Evolutionary conservation across 2,329 filamentous ascomycete genomes (phyloP).

Genomic region (Penicillium nordicum): DNA sequence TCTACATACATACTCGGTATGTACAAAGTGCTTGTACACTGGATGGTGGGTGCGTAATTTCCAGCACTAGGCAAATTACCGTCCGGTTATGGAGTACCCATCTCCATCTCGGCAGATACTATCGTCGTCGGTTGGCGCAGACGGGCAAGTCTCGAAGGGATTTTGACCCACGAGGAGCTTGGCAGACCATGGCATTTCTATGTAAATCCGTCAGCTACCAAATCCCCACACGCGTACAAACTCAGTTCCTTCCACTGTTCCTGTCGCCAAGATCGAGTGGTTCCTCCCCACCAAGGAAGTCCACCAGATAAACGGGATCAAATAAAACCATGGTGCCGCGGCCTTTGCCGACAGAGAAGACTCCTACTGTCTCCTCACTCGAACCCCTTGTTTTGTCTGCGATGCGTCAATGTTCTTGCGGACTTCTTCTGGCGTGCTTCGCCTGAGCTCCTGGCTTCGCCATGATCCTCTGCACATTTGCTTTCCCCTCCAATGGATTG

Average conservation of each 20-base stretch:
- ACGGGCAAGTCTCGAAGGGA: background rate
- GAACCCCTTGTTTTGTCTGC: conserved; percentile 2
- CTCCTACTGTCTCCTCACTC: background rate
- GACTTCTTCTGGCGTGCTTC: conserved; percentile 12
- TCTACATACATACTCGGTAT: no score
- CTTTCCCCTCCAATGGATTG: conserved; percentile 2
- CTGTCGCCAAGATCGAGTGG: background rate
- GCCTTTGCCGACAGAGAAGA: no score
- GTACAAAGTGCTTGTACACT: background rate
- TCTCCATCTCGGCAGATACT: background rate
- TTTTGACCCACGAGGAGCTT: conserved; percentile 1
- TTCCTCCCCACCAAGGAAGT: background rate
- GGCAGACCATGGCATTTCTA: background rate
- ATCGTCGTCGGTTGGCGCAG: background rate
- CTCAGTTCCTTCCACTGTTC: conserved; percentile 1
- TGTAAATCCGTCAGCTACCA: background rate
- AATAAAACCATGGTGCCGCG: background rate
- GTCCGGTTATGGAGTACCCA: background rate
- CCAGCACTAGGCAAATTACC: background rate
- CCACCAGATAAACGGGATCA: background rate
- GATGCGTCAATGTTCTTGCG: conserved; percentile 21
- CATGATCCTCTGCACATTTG: background rate
- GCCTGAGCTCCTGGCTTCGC: conserved; percentile 14
- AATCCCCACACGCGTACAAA: conserved; percentile 4
- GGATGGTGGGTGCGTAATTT: background rate